These are phyloP conservation scores for Lentinus polychrous DNA, from an alignment of 1,284 basidiomycete genomes.

Conservation along the genomic window DNA sequence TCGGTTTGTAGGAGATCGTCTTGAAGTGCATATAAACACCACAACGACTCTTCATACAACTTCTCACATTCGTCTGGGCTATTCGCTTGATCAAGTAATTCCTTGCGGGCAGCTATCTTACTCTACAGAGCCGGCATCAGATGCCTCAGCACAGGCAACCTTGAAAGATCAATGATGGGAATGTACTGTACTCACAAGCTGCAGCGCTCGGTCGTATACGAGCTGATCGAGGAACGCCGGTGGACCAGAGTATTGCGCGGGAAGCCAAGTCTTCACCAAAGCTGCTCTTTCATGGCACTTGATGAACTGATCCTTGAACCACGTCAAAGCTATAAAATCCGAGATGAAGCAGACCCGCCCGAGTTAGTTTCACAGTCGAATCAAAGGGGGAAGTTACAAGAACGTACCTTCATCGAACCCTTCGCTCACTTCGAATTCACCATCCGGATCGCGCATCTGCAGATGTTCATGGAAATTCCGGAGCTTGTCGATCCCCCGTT, in stretches of 20 bases:
- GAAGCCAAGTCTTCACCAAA: constrained; percentile 77
- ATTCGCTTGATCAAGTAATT: constrained; percentile 76
- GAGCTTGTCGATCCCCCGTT: constrained; percentile 81
- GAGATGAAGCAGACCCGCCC: constrained; percentile 1
- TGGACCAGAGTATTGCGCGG: constrained; percentile 62
- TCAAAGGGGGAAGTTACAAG: constrained; percentile 1
- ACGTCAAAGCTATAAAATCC: constrained; percentile 45
- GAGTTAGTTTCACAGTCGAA: not conserved
- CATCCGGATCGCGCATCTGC: constrained; percentile 71
- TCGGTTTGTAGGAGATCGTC: constrained; percentile 85
- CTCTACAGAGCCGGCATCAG: constrained; percentile 46
- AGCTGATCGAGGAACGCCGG: constrained; percentile 75
- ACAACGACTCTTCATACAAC: constrained; percentile 90
- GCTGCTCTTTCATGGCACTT: constrained; percentile 72
- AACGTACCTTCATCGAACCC: constrained; percentile 72
- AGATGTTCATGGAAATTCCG: constrained; percentile 67
- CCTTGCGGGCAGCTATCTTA: constrained; percentile 86
- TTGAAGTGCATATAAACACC: constrained; percentile 87
- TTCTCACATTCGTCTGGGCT: constrained; percentile 82
- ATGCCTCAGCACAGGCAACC: not conserved
- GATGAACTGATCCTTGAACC: constrained; percentile 75
- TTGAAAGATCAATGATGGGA: not conserved
- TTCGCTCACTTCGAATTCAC: constrained; percentile 59
- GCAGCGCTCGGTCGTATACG: constrained; percentile 73
- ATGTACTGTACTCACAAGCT: constrained; percentile 42